These are phyloP conservation scores for Hansenula sp. DNA, from an alignment of 1,139 yeast species.

Conservation along the genomic window DNA sequence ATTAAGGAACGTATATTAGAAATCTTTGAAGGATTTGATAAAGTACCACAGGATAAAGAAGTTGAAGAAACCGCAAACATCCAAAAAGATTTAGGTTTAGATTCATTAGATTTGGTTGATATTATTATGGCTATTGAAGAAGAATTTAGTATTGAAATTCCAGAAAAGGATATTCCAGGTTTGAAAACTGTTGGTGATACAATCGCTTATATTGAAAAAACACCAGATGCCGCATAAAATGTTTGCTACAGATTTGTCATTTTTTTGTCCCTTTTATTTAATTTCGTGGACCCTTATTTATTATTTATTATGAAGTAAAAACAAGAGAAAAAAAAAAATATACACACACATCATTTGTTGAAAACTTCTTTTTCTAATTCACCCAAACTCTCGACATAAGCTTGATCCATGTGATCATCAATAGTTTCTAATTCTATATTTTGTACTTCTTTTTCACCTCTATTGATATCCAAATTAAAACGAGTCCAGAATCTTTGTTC, in stretches of 20 bases:
- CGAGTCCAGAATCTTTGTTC: constrained; percentile 64
- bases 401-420: constrained; percentile 11
- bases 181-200: constrained; percentile 84
- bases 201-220: constrained; percentile 66
- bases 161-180: constrained; percentile 81
- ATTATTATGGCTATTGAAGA: constrained; percentile 87
- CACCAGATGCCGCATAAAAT: constrained; percentile 60
- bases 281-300: neutral
- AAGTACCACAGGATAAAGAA: constrained; percentile 39
- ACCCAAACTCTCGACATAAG: constrained; percentile 26
- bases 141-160: constrained; percentile 73
- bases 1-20: constrained; percentile 75
- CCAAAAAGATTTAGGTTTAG: constrained; percentile 75
- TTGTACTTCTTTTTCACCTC: constrained; percentile 19
- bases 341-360: constrained; percentile 16
- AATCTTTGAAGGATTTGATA: constrained; percentile 76
- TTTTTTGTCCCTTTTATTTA: too few species aligned
- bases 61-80: constrained; percentile 60
- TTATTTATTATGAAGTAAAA: neutral
- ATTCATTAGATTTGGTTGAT: constrained; percentile 84
- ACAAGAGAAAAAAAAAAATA: too few species aligned
- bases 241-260: neutral
- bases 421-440: constrained; percentile 13
- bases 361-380: constrained; percentile 27
- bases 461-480: constrained; percentile 36